Conservation (phyloP, 2,329 filamentous ascomycete genomes). For the Juglanconis oblonga region DNA sequence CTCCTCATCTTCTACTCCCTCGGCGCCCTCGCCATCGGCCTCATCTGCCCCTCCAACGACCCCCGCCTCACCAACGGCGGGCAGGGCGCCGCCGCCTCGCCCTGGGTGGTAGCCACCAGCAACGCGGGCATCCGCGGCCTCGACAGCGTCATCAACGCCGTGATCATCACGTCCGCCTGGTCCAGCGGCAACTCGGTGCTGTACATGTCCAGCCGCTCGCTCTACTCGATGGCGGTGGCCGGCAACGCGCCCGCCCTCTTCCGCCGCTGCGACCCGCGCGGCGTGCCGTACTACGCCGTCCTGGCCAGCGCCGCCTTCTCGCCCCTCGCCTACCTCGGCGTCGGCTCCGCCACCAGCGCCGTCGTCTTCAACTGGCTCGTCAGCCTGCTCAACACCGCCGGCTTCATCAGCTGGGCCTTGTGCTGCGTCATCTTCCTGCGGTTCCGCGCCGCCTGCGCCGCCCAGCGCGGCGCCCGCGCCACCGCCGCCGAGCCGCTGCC, state of each 20-base stretch:
- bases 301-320: conserved; percentile 54
- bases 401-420: conserved; percentile 52
- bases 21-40: conserved; percentile 25
- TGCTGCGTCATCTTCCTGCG: conserved; percentile 55
- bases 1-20: conserved; percentile 30
- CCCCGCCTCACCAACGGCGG: conserved; percentile 29
- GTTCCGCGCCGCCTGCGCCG: conserved; percentile 51
- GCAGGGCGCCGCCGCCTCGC: conserved; percentile 27
- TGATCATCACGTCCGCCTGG: conserved; percentile 49
- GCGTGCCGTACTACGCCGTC: conserved; percentile 36
- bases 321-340: conserved; percentile 63
- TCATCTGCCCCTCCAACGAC: conserved; percentile 32
- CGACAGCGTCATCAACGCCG: conserved; percentile 65
- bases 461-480: too few species aligned
- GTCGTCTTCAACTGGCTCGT: conserved; percentile 63
- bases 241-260: conserved; percentile 45
- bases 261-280: conserved; percentile 41
- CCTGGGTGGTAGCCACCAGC: conserved; percentile 57
- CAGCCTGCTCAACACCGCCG: conserved; percentile 50
- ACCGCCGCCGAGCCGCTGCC: conserved; percentile 41
- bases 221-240: conserved; percentile 46
- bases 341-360: conserved; percentile 50
- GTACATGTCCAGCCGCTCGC: conserved; percentile 30
- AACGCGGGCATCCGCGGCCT: conserved; percentile 59
- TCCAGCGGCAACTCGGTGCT: conserved; percentile 32